Percentiles rank a stretch among this genome's conserved stretches.
Evolutionary conservation across 2,329 filamentous ascomycete genomes (phyloP).

Genomic region (Aspergillus piperis): DNA sequence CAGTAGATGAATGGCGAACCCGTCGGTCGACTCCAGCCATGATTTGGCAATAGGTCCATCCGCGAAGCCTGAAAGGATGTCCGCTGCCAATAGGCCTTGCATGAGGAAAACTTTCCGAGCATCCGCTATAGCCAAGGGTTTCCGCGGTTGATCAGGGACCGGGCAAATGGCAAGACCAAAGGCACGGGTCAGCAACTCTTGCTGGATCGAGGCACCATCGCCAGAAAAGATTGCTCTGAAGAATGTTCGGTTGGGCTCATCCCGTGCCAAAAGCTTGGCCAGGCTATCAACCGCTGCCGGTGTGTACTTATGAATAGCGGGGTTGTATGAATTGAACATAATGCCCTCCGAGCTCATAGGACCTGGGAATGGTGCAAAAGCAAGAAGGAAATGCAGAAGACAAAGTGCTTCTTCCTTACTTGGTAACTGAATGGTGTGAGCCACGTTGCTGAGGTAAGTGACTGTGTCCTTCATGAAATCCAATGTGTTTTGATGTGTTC

Average conservation of each 20-base stretch:
- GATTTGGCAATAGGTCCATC: conserved; percentile 71
- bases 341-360: conserved; percentile 62
- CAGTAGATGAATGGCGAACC: conserved; percentile 78
- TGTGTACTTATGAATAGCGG: conserved; percentile 79
- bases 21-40: conserved; percentile 83
- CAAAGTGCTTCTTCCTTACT: conserved; percentile 84
- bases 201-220: conserved; percentile 67
- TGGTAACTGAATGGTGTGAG: conserved; percentile 76
- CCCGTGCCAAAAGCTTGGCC: conserved; percentile 86
- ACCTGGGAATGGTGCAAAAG: conserved; percentile 79
- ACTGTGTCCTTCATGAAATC: conserved; percentile 98
- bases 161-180: conserved; percentile 86
- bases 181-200: conserved; percentile 80
- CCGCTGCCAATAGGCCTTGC: conserved; percentile 86
- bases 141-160: conserved; percentile 70
- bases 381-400: conserved; percentile 82
- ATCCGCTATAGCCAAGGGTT: conserved; percentile 70
- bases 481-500: conserved; percentile 78
- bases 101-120: conserved; percentile 84
- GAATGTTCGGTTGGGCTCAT: conserved; percentile 86
- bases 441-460: conserved; percentile 84
- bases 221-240: conserved; percentile 80
- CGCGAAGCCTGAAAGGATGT: conserved; percentile 79
- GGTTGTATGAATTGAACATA: conserved; percentile 79
- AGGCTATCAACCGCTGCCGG: conserved; percentile 86